Conservation (phyloP, 2,329 filamentous ascomycete genomes). For the Septoria linicola region DNA sequence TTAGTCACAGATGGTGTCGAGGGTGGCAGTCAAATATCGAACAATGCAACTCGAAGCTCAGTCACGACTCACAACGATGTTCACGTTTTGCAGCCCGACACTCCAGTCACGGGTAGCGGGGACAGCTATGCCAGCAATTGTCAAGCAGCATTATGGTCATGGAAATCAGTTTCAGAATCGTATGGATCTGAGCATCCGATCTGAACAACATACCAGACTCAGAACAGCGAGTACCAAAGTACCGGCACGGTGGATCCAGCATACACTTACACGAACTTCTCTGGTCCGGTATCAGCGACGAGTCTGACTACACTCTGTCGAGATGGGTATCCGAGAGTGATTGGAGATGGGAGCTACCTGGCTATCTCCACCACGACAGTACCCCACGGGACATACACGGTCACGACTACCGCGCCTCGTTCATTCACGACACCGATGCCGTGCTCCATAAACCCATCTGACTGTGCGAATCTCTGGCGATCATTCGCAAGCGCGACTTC, state of each 20-base stretch:
- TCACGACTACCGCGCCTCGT: constrained; percentile 2
- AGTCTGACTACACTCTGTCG: constrained; percentile 25
- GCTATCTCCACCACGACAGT: neutral
- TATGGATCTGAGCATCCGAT: no score
- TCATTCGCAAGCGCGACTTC: constrained; percentile 10
- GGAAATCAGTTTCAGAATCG: constrained; percentile 7
- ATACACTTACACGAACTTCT: no score
- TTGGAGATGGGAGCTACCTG: constrained; percentile 17
- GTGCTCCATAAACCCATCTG: constrained; percentile 18
- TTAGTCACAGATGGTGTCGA: no score
- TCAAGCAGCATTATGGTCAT: constrained; percentile 14
- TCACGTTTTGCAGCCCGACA: no score
- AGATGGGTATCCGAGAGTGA: constrained; percentile 28
- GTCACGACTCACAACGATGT: no score
- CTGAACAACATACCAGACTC: no score
- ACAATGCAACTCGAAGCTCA: no score
- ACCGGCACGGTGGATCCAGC: no score
- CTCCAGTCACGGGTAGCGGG: neutral
- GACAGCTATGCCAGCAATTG: constrained; percentile 15
- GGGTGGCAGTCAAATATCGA: no score
- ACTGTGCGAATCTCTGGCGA: constrained; percentile 14
- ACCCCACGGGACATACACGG: constrained; percentile 14
- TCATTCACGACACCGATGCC: constrained; percentile 22
- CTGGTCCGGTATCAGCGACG: constrained; percentile 14
- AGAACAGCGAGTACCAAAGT: no score